These are phyloP conservation scores for Zalerion maritima DNA, from an alignment of 495 filamentous ascomycete species.

Conservation along the genomic window DNA sequence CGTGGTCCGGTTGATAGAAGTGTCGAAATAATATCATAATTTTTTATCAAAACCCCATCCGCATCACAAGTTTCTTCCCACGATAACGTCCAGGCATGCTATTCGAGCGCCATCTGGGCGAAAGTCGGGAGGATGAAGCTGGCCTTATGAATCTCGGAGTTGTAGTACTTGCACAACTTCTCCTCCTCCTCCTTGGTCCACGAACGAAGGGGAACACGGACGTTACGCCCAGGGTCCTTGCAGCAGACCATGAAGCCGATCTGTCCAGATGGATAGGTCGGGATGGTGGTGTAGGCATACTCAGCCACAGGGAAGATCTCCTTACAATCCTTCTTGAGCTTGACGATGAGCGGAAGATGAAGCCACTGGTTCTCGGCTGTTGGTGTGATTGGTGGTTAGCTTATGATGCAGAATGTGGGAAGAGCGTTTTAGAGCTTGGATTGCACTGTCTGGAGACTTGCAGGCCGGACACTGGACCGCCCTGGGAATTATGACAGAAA, in stretches of 20 bases:
- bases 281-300: conserved; percentile 99
- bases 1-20: too few species aligned
- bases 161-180: conserved; percentile 88
- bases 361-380: conserved; percentile 99
- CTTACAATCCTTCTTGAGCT: conserved; percentile 88
- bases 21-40: too few species aligned
- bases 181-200: conserved; percentile 82
- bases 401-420: too few species aligned
- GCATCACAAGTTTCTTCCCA: too few species aligned
- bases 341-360: conserved; percentile 76
- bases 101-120: conserved; percentile 62
- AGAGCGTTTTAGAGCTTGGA: too few species aligned
- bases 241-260: conserved; percentile 99
- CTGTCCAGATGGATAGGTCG: conserved; percentile 96
- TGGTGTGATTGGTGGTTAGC: too few species aligned
- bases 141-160: conserved; percentile 84
- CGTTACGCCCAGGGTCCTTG: conserved; percentile 76
- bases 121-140: conserved; percentile 89
- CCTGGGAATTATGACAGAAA: too few species aligned
- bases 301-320: conserved; percentile 96
- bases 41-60: too few species aligned
- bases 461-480: too few species aligned
- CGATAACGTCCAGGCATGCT: too few species aligned
- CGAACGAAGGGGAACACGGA: conserved; percentile 64
- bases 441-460: too few species aligned